A percentile compares a stretch with the other conserved stretches of the same genome.
Conservation (phyloP, 192 early-diverging fungal species). For the Podila epicladia region DNA sequence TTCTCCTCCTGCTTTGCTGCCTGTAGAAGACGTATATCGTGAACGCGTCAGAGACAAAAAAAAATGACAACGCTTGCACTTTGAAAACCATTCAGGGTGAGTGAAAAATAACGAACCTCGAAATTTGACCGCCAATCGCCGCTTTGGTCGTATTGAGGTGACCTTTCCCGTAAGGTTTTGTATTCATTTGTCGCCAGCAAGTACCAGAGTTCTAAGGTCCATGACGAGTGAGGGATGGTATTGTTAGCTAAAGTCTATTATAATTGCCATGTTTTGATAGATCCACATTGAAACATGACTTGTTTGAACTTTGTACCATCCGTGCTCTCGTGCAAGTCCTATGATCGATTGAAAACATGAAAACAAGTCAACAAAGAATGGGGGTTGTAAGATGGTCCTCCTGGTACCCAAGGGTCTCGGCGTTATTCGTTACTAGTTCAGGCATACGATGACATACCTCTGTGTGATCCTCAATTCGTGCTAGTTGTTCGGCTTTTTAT, state of each 20-base stretch:
- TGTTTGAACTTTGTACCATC: slow-evolving; percentile 18
- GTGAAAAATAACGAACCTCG: slow-evolving; percentile 3
- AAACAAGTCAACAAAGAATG: not conserved
- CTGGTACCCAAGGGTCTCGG: not conserved
- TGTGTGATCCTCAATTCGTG: slow-evolving; percentile 34
- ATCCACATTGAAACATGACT: not conserved
- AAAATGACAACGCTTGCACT: not conserved
- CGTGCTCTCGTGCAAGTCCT: slow-evolving; percentile 29
- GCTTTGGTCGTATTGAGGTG: slow-evolving; percentile 24
- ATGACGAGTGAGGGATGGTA: too few relatives aligned
- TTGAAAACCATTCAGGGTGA: not conserved
- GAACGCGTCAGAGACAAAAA: not conserved
- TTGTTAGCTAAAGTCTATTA: not conserved
- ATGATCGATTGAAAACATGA: not conserved
- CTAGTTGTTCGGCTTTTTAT: slow-evolving; percentile 29
- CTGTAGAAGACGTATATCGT: not conserved
- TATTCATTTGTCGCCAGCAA: slow-evolving; percentile 29
- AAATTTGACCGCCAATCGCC: slow-evolving; percentile 39
- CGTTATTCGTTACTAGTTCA: too few relatives aligned
- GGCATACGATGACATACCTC: slow-evolving; percentile 8
- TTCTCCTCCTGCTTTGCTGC: slow-evolving; percentile 24
- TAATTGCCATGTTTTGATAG: not conserved
- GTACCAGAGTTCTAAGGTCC: slow-evolving; percentile 35
- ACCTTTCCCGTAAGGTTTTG: slow-evolving; percentile 10
- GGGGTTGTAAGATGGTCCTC: not conserved